A percentile compares a stretch with the other conserved stretches of the same genome.
These are phyloP conservation scores for Macrophomina phaseolina DNA, from an alignment of 2,329 filamentous ascomycete species.

Conservation along the genomic window DNA sequence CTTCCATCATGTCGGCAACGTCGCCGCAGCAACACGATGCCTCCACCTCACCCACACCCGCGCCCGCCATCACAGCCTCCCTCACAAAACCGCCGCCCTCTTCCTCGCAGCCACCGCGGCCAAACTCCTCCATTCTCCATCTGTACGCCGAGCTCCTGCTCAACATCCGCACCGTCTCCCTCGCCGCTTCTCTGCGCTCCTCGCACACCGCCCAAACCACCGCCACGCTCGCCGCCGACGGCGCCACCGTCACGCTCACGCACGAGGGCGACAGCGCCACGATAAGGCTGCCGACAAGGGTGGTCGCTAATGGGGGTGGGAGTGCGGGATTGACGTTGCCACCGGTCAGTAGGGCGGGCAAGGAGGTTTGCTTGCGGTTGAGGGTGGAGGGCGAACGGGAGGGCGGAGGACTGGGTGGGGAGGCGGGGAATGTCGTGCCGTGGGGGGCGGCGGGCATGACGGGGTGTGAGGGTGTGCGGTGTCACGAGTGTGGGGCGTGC, in stretches of 20 bases:
- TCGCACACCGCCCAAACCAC: constrained; percentile 50
- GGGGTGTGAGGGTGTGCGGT: constrained; percentile 34
- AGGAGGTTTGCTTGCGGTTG: constrained; percentile 61
- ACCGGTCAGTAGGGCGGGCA: constrained; percentile 52
- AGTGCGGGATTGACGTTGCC: constrained; percentile 58
- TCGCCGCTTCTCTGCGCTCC: constrained; percentile 60
- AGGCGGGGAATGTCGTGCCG: constrained; percentile 46
- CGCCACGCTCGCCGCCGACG: constrained; percentile 52
- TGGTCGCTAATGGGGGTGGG: constrained; percentile 45
- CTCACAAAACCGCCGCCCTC: not conserved
- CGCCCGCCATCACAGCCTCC: not conserved
- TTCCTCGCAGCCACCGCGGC: not conserved
- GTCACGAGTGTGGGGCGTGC: constrained; percentile 35
- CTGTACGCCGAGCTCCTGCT: constrained; percentile 67
- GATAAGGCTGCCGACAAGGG: constrained; percentile 54
- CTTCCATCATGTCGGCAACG: not conserved
- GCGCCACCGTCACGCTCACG: constrained; percentile 49
- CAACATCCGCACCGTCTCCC: constrained; percentile 65
- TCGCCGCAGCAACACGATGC: not conserved
- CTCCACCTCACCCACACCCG: too few species aligned
- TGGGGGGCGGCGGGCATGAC: constrained; percentile 50
- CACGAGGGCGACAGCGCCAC: constrained; percentile 49
- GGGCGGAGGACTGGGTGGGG: constrained; percentile 35
- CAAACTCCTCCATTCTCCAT: constrained; percentile 34
- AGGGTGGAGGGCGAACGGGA: constrained; percentile 43